phyloP scores from a whole-genome alignment of 164 flowering plant genomes.

The Litsea cubeba region DNA sequence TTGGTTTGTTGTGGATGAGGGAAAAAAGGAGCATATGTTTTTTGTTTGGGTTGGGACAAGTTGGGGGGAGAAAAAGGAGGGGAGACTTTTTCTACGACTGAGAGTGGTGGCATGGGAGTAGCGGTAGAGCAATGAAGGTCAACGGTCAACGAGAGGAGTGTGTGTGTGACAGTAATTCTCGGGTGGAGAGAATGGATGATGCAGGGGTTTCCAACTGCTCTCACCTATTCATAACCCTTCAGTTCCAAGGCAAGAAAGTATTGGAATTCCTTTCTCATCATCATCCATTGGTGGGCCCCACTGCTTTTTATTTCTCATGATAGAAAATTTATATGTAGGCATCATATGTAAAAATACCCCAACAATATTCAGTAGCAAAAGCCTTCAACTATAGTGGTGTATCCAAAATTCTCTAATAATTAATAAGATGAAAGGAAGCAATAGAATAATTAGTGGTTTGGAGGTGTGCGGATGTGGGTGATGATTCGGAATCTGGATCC shows the following conservation, averaged over 20 bases:
- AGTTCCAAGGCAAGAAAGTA: slow-evolving; percentile 62
- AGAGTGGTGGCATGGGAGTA: background rate
- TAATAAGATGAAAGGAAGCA: no score
- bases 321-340: no score
- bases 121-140: slow-evolving; percentile 22
- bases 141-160: slow-evolving; percentile 7
- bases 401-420: no score
- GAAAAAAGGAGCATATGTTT: slow-evolving; percentile 11
- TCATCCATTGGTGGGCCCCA: slow-evolving; percentile 11
- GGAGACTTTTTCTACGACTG: slow-evolving; percentile 48
- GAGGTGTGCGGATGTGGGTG: no score
- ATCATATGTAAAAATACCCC: no score
- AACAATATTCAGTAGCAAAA: no score
- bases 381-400: no score
- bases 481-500: no score
- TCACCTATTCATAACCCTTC: slow-evolving; percentile 56
- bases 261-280: background rate
- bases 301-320: background rate
- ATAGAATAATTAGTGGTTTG: no score
- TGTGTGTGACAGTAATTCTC: slow-evolving; percentile 13
- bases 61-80: slow-evolving; percentile 33
- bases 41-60: slow-evolving; percentile 39
- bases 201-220: slow-evolving; percentile 29
- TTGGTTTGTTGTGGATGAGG: slow-evolving; percentile 27
- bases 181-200: slow-evolving; percentile 4